Evolutionary conservation across 768 basidiomycete genomes (phyloP).

Genomic region (Mycena latifolia): DNA sequence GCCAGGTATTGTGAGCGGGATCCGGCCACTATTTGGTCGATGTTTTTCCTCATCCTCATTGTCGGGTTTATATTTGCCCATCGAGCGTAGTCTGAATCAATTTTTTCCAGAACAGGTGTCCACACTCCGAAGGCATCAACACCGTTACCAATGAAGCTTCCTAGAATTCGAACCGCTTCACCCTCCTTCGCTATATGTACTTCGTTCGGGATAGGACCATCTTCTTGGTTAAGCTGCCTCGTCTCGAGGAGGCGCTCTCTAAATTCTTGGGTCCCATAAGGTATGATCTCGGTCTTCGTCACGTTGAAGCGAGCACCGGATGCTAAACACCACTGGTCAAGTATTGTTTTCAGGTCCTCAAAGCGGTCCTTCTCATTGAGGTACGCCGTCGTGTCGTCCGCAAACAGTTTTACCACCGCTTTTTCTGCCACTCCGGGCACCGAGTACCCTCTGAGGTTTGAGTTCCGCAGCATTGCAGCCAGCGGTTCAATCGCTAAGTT

Average conservation of each 20-base stretch:
- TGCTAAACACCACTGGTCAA: neutral
- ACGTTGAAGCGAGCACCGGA: conserved; percentile 46
- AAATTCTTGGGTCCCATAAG: conserved; percentile 48
- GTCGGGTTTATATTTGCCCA: conserved; percentile 46
- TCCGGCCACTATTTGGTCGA: conserved; percentile 34
- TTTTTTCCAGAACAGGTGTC: conserved; percentile 43
- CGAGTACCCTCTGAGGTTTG: conserved; percentile 8
- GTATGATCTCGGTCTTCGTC: conserved; percentile 53
- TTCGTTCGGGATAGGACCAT: neutral
- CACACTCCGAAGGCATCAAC: conserved; percentile 38
- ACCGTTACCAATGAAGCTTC: no score
- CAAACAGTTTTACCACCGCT: conserved; percentile 21
- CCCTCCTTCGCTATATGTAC: conserved; percentile 46
- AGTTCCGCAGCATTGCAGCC: conserved; percentile 26
- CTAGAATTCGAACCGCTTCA: conserved; percentile 43
- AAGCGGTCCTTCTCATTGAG: conserved; percentile 9
- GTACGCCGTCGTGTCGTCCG: conserved; percentile 37
- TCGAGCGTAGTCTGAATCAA: conserved; percentile 31
- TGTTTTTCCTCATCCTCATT: conserved; percentile 40
- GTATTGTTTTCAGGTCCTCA: neutral
- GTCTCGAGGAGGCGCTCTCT: conserved; percentile 18
- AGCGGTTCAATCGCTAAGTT: no score
- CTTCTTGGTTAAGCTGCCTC: neutral
- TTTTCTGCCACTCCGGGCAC: conserved; percentile 1
- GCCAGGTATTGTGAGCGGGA: no score